phyloP scores from a whole-genome alignment of 1,139 yeast genomes.

The Geotrichum klebahnii region DNA sequence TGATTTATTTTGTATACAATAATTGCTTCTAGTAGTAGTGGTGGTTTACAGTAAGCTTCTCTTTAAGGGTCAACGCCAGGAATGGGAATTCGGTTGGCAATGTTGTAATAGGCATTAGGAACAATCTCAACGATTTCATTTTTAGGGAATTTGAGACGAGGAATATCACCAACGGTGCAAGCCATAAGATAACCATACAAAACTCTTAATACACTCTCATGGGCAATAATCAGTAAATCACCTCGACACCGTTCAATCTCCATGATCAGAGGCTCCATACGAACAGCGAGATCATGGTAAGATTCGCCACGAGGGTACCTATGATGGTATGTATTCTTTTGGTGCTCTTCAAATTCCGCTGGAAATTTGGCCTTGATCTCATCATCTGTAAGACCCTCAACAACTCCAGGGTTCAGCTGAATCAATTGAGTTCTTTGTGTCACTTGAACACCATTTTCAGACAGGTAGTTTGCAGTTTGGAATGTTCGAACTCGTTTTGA shows the following conservation, averaged over 20 bases:
- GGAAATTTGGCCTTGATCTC: slow-evolving; percentile 62
- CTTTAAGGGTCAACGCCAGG: slow-evolving; percentile 31
- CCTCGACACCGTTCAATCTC: slow-evolving; percentile 91
- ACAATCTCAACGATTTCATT: slow-evolving; percentile 82
- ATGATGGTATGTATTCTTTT: slow-evolving; percentile 83
- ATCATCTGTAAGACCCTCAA: slow-evolving; percentile 60
- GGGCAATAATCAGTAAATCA: slow-evolving; percentile 86
- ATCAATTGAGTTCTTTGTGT: slow-evolving; percentile 65
- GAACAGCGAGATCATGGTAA: slow-evolving; percentile 90
- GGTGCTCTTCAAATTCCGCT: slow-evolving; percentile 60
- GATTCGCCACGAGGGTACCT: slow-evolving; percentile 90
- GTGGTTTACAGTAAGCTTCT: no score
- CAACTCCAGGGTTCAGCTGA: slow-evolving; percentile 87
- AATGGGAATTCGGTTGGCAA: slow-evolving; percentile 54
- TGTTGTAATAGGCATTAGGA: slow-evolving; percentile 81
- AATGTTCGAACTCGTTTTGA: slow-evolving; percentile 81
- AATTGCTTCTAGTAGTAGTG: no score
- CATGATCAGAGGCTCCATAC: slow-evolving; percentile 85
- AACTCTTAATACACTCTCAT: slow-evolving; percentile 82
- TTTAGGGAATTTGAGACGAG: slow-evolving; percentile 68
- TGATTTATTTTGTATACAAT: no score
- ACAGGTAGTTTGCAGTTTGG: slow-evolving; percentile 69
- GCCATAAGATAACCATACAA: slow-evolving; percentile 94
- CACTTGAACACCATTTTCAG: slow-evolving; percentile 25
- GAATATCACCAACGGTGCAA: slow-evolving; percentile 80